phyloP scores from a whole-genome alignment of 75 land plant genomes.

The Chamaecyparis obtusa region DNA sequence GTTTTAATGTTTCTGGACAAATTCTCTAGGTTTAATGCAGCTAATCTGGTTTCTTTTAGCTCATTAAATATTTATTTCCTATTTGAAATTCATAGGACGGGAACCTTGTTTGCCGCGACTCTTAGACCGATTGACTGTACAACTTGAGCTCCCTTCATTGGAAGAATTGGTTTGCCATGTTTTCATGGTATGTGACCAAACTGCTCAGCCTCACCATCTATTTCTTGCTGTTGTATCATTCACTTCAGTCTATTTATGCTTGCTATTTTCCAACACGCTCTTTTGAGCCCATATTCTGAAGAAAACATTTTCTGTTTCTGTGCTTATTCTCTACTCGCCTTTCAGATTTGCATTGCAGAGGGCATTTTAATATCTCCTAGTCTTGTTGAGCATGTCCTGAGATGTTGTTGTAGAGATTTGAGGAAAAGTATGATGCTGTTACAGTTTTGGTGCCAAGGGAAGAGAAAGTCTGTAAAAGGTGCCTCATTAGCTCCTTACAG shows the following conservation, averaged over 20 bases:
- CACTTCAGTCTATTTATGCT: not conserved
- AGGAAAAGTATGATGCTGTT: conserved; percentile 74
- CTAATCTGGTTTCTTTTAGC: not conserved
- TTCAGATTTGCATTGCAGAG: conserved; percentile 80
- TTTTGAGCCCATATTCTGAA: not conserved
- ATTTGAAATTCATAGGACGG: conserved; percentile 26
- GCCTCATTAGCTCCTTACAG: not conserved
- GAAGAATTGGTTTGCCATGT: conserved; percentile 51
- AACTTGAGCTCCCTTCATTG: conserved; percentile 53
- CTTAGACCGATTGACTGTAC: conserved; percentile 38
- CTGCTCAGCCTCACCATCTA: not conserved
- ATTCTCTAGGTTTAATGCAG: not conserved
- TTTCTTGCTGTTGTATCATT: not conserved
- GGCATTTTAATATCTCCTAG: conserved; percentile 27
- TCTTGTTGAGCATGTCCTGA: conserved; percentile 46
- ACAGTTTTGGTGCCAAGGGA: conserved; percentile 95
- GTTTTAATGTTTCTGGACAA: not conserved
- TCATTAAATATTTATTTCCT: conserved; percentile 4
- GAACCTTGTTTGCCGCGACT: conserved; percentile 57
- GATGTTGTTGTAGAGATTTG: conserved; percentile 58
- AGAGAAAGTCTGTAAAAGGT: conserved; percentile 16
- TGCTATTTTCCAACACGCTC: not conserved
- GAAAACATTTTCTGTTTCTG: not conserved
- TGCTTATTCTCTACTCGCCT: not conserved
- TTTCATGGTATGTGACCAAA: conserved; percentile 43